phyloP scores from a whole-genome alignment of 257 asterid species.

The Ligustrum vulgare region DNA sequence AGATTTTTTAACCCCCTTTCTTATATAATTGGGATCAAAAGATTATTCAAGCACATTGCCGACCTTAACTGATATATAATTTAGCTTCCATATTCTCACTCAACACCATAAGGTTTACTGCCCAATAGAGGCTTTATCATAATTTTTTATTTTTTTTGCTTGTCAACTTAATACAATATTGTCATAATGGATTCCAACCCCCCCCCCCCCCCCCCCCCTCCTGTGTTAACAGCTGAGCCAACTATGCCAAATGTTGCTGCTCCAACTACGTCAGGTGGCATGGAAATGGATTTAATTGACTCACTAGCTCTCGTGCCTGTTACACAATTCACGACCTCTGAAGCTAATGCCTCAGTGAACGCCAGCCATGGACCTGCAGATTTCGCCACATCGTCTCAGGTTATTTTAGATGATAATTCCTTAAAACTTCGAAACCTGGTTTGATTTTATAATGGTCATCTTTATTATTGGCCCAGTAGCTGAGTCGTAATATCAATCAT shows the following conservation, averaged over 20 bases:
- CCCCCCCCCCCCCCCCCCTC: too few relatives aligned
- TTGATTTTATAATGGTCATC: background rate
- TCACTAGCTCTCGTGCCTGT: constrained; percentile 75
- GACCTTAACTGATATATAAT: background rate
- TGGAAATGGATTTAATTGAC: constrained; percentile 76
- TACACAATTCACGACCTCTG: constrained; percentile 39
- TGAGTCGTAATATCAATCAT: background rate
- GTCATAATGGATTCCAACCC: too few relatives aligned
- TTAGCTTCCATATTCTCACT: background rate
- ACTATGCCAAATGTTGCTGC: constrained; percentile 39
- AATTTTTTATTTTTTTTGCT: background rate
- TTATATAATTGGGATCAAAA: background rate
- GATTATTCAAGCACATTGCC: background rate
- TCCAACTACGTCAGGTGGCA: constrained; percentile 40
- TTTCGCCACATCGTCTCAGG: constrained; percentile 39
- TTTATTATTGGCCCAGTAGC: background rate
- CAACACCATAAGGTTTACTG: constrained; percentile 1
- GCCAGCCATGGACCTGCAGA: constrained; percentile 44
- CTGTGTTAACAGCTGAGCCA: constrained; percentile 51
- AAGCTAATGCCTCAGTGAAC: constrained; percentile 44
- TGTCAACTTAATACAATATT: background rate
- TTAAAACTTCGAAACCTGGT: background rate
- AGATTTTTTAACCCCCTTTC: background rate
- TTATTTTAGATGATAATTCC: background rate
- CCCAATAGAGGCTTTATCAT: background rate